Base-by-base conservation (phyloP, 2,329 filamentous ascomycete genomes). In the Fusarium sp. region DNA sequence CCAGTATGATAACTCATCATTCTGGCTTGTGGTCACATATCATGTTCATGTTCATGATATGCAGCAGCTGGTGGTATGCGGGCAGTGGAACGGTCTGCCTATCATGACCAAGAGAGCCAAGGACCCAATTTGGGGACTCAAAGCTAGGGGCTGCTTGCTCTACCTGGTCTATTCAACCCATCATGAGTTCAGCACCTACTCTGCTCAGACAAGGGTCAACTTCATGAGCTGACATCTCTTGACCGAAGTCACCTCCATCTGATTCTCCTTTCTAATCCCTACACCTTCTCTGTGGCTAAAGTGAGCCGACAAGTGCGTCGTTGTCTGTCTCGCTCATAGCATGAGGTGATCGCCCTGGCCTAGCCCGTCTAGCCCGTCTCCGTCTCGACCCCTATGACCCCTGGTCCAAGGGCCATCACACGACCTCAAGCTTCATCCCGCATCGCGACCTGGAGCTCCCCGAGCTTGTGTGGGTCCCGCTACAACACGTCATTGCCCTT, bases 391-490 rank as follows among this genome's bases (percentile, higher is more conserved):
- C 58, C 60, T 59, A 55, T n/a, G 29, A 9, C 32, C 47, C 61
- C 50, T 62, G 45, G 58, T 29, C 58, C 51, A 52, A 53, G 19
- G 19, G 19, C 56, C 34, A 55, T 61, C 58, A 61, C 58, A 61
- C 58, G 58, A 61, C 58, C 53, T 55, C 56, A 67, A 62, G 48
- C 53, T 42, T 66, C 48, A 52, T 64, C 64, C 53, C 55, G 55
- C 60, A 67, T 71, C 60, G 53, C 61, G 53, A 58, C 54, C 54
- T 68, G 61, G 69, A 71, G 69, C 69, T 71, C 67, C 60, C 62
- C 55, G 64, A 70, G 69, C 69, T 71, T 61, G 69, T 71, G 69
- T 71, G 69, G 69, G 69, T 64, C 69, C 52, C 29, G 39, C 34
- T 53, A 35, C 40, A 65, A 56, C 56, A 64, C 64, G 66, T 67